phyloP scores from a whole-genome alignment of 768 basidiomycete species.

The Amanita exitialis region DNA sequence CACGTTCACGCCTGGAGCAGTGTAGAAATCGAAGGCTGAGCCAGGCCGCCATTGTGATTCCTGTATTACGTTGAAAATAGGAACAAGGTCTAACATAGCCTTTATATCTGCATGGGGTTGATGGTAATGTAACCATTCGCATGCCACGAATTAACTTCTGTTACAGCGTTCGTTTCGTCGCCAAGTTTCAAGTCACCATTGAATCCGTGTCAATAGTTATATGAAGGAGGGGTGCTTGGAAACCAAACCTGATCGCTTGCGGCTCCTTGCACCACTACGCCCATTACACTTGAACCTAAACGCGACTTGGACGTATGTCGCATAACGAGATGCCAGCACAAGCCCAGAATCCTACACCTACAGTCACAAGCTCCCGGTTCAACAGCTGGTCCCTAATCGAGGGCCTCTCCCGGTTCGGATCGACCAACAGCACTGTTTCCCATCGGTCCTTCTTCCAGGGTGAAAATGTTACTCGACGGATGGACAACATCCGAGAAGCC shows the following conservation, averaged over 20 bases:
- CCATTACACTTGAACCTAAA: neutral
- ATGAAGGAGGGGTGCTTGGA: neutral
- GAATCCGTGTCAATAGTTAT: neutral
- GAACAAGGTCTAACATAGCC: no score
- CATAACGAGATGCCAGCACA: neutral
- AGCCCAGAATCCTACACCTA: neutral
- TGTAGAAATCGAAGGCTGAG: no score
- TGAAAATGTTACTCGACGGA: slow-evolving; percentile 9
- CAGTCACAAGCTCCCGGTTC: neutral
- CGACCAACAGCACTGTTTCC: neutral
- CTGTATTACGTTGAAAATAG: no score
- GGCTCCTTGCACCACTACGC: neutral
- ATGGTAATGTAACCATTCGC: no score
- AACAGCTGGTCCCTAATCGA: slow-evolving; percentile 6
- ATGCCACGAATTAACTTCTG: neutral
- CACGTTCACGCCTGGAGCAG: no score
- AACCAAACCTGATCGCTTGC: neutral
- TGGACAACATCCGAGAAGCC: slow-evolving; percentile 10
- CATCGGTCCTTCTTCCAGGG: slow-evolving; percentile 13
- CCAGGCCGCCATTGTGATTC: no score
- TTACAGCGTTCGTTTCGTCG: neutral
- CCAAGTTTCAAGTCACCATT: no score
- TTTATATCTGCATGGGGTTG: no score
- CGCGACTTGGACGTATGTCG: neutral
- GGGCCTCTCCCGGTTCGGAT: slow-evolving; percentile 5